These are phyloP conservation scores for Gaertneriomyces sp. DNA, from an alignment of 192 early-diverging fungal genomes.

Conservation along the genomic window DNA sequence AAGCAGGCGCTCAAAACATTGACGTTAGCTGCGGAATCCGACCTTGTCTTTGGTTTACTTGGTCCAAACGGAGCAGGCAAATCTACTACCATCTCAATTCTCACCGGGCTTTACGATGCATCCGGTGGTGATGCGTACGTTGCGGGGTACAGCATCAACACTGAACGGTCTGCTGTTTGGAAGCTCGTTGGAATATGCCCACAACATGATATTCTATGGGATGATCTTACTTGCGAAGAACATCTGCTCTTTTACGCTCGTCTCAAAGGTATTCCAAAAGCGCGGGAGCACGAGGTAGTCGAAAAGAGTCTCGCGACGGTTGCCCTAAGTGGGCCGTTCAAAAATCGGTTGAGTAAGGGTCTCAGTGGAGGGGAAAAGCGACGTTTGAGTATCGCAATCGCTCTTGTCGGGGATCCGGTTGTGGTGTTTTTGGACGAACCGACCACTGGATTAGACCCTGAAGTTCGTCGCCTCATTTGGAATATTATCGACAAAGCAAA, in stretches of 20 bases:
- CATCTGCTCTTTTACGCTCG: slow-evolving; percentile 71
- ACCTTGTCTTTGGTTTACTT: slow-evolving; percentile 62
- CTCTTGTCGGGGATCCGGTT: slow-evolving; percentile 49
- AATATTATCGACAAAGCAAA: slow-evolving; percentile 62
- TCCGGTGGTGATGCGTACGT: slow-evolving; percentile 55
- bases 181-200: slow-evolving; percentile 69
- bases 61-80: slow-evolving; percentile 59
- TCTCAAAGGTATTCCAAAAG: slow-evolving; percentile 57
- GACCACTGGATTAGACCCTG: slow-evolving; percentile 72
- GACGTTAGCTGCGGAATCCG: slow-evolving; percentile 56
- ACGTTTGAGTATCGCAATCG: slow-evolving; percentile 48
- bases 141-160: slow-evolving; percentile 53
- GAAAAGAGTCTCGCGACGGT: slow-evolving; percentile 46
- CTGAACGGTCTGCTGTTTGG: slow-evolving; percentile 53
- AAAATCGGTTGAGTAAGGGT: slow-evolving; percentile 54
- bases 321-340: slow-evolving; percentile 49
- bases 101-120: slow-evolving; percentile 64
- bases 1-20: slow-evolving; percentile 67
- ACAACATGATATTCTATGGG: slow-evolving; percentile 71
- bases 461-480: slow-evolving; percentile 74
- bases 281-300: slow-evolving; percentile 47
- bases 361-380: slow-evolving; percentile 75
- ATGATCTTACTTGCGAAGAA: slow-evolving; percentile 64
- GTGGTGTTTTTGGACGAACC: slow-evolving; percentile 82
- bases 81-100: slow-evolving; percentile 66